A percentile compares a stretch with the other conserved stretches of the same genome.
phyloP scores from a whole-genome alignment of 2,329 filamentous ascomycete genomes.

The Alternaria sp. region DNA sequence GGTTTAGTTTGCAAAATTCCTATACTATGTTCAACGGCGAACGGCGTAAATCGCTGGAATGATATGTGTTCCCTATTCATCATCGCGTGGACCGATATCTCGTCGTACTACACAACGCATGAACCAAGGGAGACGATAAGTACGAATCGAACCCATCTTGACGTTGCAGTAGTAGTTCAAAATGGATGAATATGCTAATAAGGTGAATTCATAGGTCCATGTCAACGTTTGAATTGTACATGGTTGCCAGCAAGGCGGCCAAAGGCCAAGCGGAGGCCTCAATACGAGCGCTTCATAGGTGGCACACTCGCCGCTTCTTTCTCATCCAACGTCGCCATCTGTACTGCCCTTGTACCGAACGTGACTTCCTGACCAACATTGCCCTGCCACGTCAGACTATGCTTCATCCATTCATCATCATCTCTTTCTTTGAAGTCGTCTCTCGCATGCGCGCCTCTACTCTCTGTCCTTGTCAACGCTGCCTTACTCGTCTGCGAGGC shows the following conservation, averaged over 20 bases:
- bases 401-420: slow-evolving; percentile 55
- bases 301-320: slow-evolving; percentile 50
- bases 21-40: neutral
- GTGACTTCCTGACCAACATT: slow-evolving; percentile 49
- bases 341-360: slow-evolving; percentile 53
- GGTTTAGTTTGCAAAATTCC: neutral
- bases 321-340: slow-evolving; percentile 54
- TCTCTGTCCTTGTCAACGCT: slow-evolving; percentile 54
- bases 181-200: neutral
- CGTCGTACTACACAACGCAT: neutral
- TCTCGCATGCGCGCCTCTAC: slow-evolving; percentile 55
- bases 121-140: neutral
- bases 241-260: neutral
- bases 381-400: slow-evolving; percentile 57
- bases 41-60: neutral
- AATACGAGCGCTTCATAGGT: slow-evolving; percentile 45
- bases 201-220: neutral
- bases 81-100: neutral
- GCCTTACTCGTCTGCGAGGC: slow-evolving; percentile 56
- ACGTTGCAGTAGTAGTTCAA: neutral
- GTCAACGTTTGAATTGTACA: neutral
- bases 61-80: neutral
- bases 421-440: slow-evolving; percentile 55
- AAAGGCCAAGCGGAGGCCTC: neutral
- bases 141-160: neutral